Evolutionary conservation across 140 eudicot genomes (phyloP), one percentile per base, ranked within the genome.

Genomic region (Senecio squalidus): DNA sequence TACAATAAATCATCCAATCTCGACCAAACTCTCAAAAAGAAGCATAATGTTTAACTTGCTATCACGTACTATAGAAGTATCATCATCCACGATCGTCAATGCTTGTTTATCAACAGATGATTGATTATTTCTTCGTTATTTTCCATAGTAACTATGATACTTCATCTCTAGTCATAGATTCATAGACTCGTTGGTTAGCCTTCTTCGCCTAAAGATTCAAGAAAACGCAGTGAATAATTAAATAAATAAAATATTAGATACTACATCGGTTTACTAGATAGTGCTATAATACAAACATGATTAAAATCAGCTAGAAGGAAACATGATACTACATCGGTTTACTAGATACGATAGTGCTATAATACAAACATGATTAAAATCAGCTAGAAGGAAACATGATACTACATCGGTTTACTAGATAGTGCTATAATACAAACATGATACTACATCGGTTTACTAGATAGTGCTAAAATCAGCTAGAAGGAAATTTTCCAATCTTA

Each of bases 141-240:
- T 25, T 15, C 51, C 26, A 56, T 64, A 6, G 11, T 44, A 15
- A 5, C 60, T 71, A 64, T 65, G 78, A 71, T 71, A 51, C 51
- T 34, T 72, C 74, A 38, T 49, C 46, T 13, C 47, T 70, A 47
- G 58, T 49, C 55, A 64, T 58, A 1, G 78, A 75, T 29, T 73
- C 81, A 24, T 56, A 62, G 16, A 83, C 84, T 63, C 92, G 73
- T 1, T 72, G 72, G 30, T 66, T 55, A 16, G 86, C 92, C 73
- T 76, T 83, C 67, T 66, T 73, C 46, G 92, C 92, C 92, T 83
- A 48, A 62, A 54, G 26, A 44, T 34, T 29, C 40, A 57, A 40
- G 9, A 64, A 46, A 25, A 34, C 16, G 18, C 21, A 60, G 43
- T 6, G 22, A 41, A 10, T 47, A 0, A 25, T 30, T 25, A 24